Conservation (phyloP, 2,329 filamentous ascomycete species). For the Penicillium sp. region DNA sequence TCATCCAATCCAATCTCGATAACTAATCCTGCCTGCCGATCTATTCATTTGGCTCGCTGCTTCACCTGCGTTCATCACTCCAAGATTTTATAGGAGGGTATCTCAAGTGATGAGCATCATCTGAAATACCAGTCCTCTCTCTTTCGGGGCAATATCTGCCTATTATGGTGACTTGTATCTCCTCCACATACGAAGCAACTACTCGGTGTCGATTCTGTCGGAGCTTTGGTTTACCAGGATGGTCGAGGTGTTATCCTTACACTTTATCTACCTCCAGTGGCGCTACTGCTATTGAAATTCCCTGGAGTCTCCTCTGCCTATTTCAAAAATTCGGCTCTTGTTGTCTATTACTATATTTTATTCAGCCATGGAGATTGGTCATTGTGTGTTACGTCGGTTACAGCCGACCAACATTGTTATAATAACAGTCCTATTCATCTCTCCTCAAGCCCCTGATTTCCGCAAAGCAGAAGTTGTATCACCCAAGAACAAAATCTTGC, state of each 20-base stretch:
- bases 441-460: background rate
- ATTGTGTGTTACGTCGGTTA: constrained; percentile 11
- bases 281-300: background rate
- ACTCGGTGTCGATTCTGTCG: constrained; percentile 23
- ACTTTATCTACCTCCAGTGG: constrained; percentile 8
- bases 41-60: constrained; percentile 24
- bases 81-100: constrained; percentile 1
- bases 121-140: constrained; percentile 3
- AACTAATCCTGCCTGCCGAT: constrained; percentile 17
- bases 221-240: constrained; percentile 24
- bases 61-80: constrained; percentile 7
- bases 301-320: constrained; percentile 6
- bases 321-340: background rate
- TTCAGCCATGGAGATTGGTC: constrained; percentile 5
- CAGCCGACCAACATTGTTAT: constrained; percentile 18
- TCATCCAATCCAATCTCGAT: constrained; percentile 15
- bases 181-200: constrained; percentile 21
- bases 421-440: constrained; percentile 11
- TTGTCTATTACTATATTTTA: constrained; percentile 9
- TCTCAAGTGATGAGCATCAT: constrained; percentile 12
- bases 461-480: too few relatives aligned
- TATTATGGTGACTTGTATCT: constrained; percentile 24
- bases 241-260: constrained; percentile 13
- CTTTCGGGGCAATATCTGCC: constrained; percentile 19
- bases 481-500: background rate